Evolutionary conservation across 2,329 filamentous ascomycete genomes (phyloP).

Genomic region (Mycosphaerella arachidis): DNA sequence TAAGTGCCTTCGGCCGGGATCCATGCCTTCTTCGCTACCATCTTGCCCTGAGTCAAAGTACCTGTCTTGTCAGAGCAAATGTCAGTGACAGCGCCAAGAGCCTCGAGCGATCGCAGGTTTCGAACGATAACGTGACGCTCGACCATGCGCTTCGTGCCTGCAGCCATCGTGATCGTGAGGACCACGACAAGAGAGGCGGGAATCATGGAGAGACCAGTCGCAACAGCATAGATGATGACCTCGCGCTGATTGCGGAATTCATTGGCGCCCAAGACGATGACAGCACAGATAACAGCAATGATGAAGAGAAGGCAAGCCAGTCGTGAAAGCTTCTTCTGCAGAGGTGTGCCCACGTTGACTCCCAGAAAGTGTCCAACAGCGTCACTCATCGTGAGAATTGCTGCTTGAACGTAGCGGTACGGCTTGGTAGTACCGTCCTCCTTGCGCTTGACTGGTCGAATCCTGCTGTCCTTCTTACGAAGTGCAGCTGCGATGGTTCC

Average conservation of each 20-base stretch:
- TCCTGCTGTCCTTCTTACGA: conserved; percentile 52
- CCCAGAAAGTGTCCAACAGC: conserved; percentile 61
- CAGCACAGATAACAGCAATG: conserved; percentile 64
- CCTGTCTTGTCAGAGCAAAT: conserved; percentile 69
- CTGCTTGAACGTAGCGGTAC: conserved; percentile 45
- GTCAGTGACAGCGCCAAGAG: conserved; percentile 60
- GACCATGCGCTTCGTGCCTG: conserved; percentile 60
- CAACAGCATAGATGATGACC: conserved; percentile 63
- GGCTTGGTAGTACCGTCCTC: conserved; percentile 31
- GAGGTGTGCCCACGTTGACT: conserved; percentile 70
- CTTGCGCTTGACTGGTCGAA: conserved; percentile 39
- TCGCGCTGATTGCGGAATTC: conserved; percentile 51
- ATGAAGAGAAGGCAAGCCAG: conserved; percentile 77
- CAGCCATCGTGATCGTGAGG: conserved; percentile 44
- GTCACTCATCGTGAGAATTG: conserved; percentile 51
- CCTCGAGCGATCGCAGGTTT: conserved; percentile 61
- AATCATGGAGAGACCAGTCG: conserved; percentile 59
- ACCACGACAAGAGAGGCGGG: conserved; percentile 48
- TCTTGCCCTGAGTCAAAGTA: conserved; percentile 54
- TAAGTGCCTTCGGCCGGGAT: conserved; percentile 58
- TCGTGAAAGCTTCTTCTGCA: conserved; percentile 80
- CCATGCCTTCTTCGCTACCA: conserved; percentile 61
- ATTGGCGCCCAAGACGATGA: conserved; percentile 65
- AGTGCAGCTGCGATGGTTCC: conserved; percentile 70
- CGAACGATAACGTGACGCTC: conserved; percentile 62